Percentiles rank a stretch among this genome's conserved stretches.
Evolutionary conservation across 1,284 basidiomycete species (phyloP).

Genomic region (Salmacisia buchloeana): DNA sequence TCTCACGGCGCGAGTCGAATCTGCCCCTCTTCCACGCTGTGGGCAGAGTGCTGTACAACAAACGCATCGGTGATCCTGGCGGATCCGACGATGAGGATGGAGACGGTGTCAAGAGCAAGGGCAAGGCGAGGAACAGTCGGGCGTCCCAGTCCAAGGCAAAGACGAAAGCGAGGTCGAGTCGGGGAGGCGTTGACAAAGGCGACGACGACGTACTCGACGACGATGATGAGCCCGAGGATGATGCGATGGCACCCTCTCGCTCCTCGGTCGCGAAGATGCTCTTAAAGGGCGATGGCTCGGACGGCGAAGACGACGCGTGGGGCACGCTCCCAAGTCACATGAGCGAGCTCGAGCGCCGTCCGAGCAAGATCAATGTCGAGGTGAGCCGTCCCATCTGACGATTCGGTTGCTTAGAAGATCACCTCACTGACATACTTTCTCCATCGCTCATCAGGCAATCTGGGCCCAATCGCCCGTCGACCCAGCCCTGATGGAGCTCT

Average conservation of each 20-base stretch:
- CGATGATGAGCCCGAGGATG: too few species aligned
- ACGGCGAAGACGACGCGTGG: background rate
- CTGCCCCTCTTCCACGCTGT: conserved; percentile 85
- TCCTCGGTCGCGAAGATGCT: background rate
- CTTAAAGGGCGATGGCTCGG: background rate
- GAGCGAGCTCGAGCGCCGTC: conserved; percentile 60
- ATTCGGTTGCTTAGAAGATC: background rate
- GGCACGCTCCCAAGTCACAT: conserved; percentile 57
- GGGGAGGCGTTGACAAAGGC: too few species aligned
- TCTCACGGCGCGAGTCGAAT: conserved; percentile 76
- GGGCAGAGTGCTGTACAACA: conserved; percentile 91
- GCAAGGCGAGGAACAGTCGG: too few species aligned
- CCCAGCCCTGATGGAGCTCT: conserved; percentile 76
- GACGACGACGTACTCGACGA: too few species aligned
- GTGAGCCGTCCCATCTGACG: background rate
- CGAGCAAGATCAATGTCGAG: conserved; percentile 66
- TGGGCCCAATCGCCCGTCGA: conserved; percentile 86
- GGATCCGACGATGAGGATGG: conserved; percentile 22
- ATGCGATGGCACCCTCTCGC: too few species aligned
- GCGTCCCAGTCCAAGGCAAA: too few species aligned
- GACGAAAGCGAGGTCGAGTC: background rate
- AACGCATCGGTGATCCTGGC: conserved; percentile 58
- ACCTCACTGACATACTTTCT: background rate
- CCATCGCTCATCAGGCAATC: conserved; percentile 47
- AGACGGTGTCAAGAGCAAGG: too few species aligned